A percentile compares a stretch with the other conserved stretches of the same genome.
These are phyloP conservation scores for Mortierella sp. DNA, from an alignment of 371 early-diverging fungal genomes.

Conservation along the genomic window DNA sequence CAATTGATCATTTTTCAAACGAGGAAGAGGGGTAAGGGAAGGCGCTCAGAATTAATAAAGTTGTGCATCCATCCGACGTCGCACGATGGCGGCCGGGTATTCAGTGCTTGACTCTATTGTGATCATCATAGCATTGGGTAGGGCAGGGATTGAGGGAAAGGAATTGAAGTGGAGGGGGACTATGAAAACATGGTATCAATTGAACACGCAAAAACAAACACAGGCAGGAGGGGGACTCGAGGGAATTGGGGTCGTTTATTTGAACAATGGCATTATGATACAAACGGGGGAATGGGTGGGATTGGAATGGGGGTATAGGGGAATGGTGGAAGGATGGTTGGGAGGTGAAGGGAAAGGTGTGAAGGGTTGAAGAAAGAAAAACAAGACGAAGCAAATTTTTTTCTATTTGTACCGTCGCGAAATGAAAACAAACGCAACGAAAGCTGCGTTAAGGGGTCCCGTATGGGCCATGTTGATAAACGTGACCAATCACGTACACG, in stretches of 20 bases:
- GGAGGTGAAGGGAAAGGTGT: background rate
- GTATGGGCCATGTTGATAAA: background rate
- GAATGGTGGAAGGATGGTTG: background rate
- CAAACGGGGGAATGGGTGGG: background rate
- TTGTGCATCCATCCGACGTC: constrained; percentile 58
- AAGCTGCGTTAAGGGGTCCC: background rate
- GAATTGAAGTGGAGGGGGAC: background rate
- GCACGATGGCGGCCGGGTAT: constrained; percentile 60
- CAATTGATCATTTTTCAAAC: background rate
- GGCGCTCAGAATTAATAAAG: constrained; percentile 57
- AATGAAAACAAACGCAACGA: constrained; percentile 4
- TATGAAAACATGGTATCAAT: background rate
- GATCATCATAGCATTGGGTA: constrained; percentile 52
- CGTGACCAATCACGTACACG: constrained; percentile 11
- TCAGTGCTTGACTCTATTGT: constrained; percentile 58
- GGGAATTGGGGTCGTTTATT: background rate
- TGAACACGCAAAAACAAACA: constrained; percentile 3
- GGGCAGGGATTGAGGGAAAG: background rate
- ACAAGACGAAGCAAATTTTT: constrained; percentile 9
- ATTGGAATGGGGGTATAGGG: background rate
- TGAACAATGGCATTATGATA: background rate
- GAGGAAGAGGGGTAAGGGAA: background rate
- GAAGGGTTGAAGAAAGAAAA: background rate
- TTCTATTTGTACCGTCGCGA: constrained; percentile 7
- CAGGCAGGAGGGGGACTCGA: background rate